Evolutionary conservation across 148 eudicot species (phyloP), one percentile per base, ranked within the genome.

Genomic region (Rhododendron henanense): DNA sequence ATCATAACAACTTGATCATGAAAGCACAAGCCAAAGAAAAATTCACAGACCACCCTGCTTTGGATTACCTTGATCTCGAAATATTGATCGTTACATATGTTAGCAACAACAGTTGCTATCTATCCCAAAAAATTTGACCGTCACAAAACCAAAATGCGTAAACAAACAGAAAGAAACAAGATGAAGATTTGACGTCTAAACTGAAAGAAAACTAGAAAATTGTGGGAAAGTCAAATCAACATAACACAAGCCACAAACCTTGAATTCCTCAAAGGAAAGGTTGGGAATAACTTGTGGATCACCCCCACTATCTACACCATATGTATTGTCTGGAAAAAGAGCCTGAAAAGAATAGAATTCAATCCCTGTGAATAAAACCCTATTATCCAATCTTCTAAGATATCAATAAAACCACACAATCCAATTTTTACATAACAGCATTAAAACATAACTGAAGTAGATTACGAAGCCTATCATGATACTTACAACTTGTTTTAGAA

Each of bases 231-330:
- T 18, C 51, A 76, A 76, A 39, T 45, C 10, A 74, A 48, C 39
- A 81, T 86, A n/a, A 80, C 63, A 21, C 50, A 65, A 44, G 83
- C 81, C 81, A 85, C 87, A 31, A 86, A 97, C 99, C 99, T 94
- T 95, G 90, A 97, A 97, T 88, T 97, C 92, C 85, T 95, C 95
- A 91, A 89, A 97, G 63, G 98, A 94, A 21, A 97, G 96, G 81
- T 92, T 93, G 23, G 99, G 99, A 86, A 97, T 97, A 65, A 89
- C 98, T 90, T 89, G 90, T 83, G 99, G 99, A 91, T 97, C 99
- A 82, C 99, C 99, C 55, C 99, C 99, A 88, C 99, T 97, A 73
- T 97, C 99, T 85, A 97, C 99, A 67, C 99, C 98, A 90, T 97
- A 97, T 48, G 98, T 90, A 88, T 95, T 97, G 89, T 97, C 95